Conservation (phyloP, 2,329 filamentous ascomycete species). For the Waltergamsia citrina region DNA sequence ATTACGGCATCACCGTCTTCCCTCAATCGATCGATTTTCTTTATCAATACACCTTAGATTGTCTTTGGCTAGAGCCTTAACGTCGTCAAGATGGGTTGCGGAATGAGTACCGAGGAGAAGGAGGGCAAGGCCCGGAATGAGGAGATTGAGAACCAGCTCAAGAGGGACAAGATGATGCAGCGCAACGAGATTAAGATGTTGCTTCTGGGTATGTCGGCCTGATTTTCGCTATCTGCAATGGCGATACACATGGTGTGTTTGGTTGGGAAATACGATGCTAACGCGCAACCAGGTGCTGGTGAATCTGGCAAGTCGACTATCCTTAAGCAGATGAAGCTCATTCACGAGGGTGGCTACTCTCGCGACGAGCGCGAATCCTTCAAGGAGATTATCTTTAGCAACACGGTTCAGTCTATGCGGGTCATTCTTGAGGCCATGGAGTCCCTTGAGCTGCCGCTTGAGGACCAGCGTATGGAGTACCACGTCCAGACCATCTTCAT, state of each 20-base stretch:
- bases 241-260: not conserved
- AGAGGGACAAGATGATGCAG: constrained; percentile 97
- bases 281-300: constrained; percentile 63
- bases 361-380: constrained; percentile 70
- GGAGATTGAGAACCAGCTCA: constrained; percentile 99
- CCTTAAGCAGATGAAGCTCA: constrained; percentile 99
- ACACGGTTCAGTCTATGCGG: constrained; percentile 61
- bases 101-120: constrained; percentile 99
- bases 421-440: constrained; percentile 63
- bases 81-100: constrained; percentile 86
- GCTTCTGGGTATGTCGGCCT: constrained; percentile 62
- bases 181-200: constrained; percentile 99
- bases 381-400: constrained; percentile 64
- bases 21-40: not conserved
- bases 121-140: constrained; percentile 99
- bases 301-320: constrained; percentile 93
- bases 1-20: not conserved
- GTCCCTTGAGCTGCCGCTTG: constrained; percentile 67
- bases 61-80: constrained; percentile 9
- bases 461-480: constrained; percentile 89
- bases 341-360: constrained; percentile 97
- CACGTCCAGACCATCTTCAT: constrained; percentile 98
- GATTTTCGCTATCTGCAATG: not conserved
- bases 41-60: constrained; percentile 4
- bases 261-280: not conserved